Percentiles rank a stretch among this genome's conserved stretches.
Evolutionary conservation across 306 rosid genomes (phyloP).

Genomic region (Fagus sylvatica): DNA sequence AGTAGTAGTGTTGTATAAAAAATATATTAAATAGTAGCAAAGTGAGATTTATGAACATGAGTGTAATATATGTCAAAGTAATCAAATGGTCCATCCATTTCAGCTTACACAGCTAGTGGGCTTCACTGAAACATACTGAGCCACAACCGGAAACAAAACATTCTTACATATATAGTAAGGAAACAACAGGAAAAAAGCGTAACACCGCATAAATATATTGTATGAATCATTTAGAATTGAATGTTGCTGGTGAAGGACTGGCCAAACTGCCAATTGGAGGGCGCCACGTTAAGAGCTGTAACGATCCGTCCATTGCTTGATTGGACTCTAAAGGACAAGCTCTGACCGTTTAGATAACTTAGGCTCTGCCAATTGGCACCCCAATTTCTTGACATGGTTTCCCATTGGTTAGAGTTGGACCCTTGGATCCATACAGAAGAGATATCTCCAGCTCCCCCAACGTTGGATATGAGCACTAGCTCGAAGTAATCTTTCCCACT

Average conservation of each 20-base stretch:
- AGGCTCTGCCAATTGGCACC: constrained; percentile 59
- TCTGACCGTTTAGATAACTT: constrained; percentile 53
- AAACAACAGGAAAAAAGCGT: neutral
- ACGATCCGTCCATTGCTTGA: constrained; percentile 34
- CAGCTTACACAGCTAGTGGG: neutral
- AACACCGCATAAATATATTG: neutral
- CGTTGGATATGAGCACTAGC: constrained; percentile 53
- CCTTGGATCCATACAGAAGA: constrained; percentile 57
- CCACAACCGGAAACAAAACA: neutral
- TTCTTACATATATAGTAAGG: neutral
- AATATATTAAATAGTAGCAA: neutral
- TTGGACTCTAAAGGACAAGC: constrained; percentile 57
- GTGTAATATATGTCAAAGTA: too few species aligned
- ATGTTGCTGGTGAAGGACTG: constrained; percentile 46
- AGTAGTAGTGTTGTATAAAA: too few species aligned
- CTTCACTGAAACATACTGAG: neutral
- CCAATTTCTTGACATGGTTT: constrained; percentile 59
- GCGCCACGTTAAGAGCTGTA: constrained; percentile 41
- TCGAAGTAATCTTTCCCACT: constrained; percentile 50
- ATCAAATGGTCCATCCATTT: neutral
- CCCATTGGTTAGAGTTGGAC: constrained; percentile 48
- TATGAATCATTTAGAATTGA: neutral
- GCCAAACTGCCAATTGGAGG: constrained; percentile 54
- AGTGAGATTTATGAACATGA: neutral
- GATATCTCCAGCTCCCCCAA: constrained; percentile 53